Evolutionary conservation across 2,329 filamentous ascomycete genomes (phyloP).

Genomic region (Colletotrichum trifolii): DNA sequence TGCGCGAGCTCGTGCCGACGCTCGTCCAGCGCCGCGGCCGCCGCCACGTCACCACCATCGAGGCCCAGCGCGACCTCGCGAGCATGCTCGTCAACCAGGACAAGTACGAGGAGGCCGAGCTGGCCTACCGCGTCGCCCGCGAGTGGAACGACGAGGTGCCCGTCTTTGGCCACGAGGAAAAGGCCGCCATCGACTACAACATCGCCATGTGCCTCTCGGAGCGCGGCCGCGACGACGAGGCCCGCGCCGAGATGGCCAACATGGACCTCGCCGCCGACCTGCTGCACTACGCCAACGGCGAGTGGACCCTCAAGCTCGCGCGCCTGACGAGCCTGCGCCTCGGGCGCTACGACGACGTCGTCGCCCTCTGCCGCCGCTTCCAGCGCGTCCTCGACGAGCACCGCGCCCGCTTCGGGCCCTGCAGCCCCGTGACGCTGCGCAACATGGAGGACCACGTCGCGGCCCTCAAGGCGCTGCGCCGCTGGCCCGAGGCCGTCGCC

Average conservation of each 20-base stretch:
- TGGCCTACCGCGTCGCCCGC: conserved; percentile 36
- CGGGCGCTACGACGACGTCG: conserved; percentile 32
- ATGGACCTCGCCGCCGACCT: conserved; percentile 38
- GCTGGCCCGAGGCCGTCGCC: conserved; percentile 33
- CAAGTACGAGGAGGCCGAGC: conserved; percentile 35
- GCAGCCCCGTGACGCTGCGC: conserved; percentile 30
- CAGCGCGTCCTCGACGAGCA: conserved; percentile 35
- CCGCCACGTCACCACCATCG: conserved; percentile 37
- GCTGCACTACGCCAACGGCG: conserved; percentile 38
- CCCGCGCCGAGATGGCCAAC: conserved; percentile 28
- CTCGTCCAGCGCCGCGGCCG: conserved; percentile 32
- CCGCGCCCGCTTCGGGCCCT: conserved; percentile 23
- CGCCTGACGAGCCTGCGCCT: conserved; percentile 34
- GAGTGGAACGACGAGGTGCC: conserved; percentile 35
- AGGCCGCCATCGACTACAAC: conserved; percentile 39
- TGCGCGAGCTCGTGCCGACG: conserved; percentile 36
- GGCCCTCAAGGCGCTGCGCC: conserved; percentile 29
- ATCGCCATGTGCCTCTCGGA: conserved; percentile 39
- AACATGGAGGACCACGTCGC: conserved; percentile 36
- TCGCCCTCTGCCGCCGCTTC: conserved; percentile 34
- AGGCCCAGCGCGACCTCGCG: conserved; percentile 37
- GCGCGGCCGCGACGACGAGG: conserved; percentile 30
- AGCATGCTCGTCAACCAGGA: conserved; percentile 39
- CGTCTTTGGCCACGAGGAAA: conserved; percentile 37
- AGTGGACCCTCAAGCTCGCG: conserved; percentile 38